Conservation (phyloP, 176 grass and related monocot genomes). For the Aegilops bicornis region DNA sequence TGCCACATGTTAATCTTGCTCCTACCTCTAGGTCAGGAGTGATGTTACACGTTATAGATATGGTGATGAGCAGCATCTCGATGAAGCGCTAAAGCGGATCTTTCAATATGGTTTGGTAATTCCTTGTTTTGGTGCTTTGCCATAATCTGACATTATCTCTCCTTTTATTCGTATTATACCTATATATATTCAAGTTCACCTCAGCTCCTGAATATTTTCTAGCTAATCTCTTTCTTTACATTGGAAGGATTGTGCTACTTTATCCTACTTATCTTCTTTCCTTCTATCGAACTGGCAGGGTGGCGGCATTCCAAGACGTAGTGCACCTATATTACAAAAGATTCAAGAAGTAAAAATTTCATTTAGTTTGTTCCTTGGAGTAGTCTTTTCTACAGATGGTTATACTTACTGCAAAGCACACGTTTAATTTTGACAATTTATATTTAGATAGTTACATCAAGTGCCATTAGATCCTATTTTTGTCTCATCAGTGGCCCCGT, state of each 20-base stretch:
- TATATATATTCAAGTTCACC: not conserved
- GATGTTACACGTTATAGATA: constrained; percentile 94
- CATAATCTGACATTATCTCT: constrained; percentile 7
- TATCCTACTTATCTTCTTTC: constrained; percentile 24
- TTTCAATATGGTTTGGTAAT: constrained; percentile 97
- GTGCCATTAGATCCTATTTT: not conserved
- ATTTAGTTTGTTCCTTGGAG: not conserved
- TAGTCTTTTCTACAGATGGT: not conserved
- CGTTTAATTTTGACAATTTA: not conserved
- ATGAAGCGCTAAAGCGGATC: constrained; percentile 86
- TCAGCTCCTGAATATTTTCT: not conserved
- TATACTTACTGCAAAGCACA: not conserved
- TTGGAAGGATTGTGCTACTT: constrained; percentile 15
- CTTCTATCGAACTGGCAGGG: constrained; percentile 49
- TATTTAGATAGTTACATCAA: not conserved
- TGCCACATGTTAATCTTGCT: constrained; percentile 10
- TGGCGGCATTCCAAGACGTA: constrained; percentile 78
- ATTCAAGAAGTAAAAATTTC: constrained; percentile 72
- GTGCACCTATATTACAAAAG: constrained; percentile 74
- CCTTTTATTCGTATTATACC: not conserved
- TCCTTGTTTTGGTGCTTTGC: constrained; percentile 13
- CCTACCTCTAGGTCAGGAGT: constrained; percentile 66
- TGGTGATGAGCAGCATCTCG: constrained; percentile 93
- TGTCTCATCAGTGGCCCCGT: not conserved
- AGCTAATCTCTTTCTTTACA: not conserved